Evolutionary conservation across 2,329 filamentous ascomycete species (phyloP).

Genomic region (Fusarium incarnatum): DNA sequence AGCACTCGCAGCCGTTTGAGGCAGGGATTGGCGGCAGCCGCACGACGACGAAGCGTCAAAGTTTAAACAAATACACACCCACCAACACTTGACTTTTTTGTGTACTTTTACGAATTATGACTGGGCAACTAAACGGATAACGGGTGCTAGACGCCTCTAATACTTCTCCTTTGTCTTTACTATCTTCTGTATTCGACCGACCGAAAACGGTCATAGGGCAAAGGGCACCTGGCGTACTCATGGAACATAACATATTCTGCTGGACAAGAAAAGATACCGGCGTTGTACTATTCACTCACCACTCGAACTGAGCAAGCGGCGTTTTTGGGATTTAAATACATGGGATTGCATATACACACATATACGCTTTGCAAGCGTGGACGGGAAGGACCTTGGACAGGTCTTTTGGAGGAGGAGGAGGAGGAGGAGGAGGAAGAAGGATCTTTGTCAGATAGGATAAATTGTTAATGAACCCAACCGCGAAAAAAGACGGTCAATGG

Average conservation of each 20-base stretch:
- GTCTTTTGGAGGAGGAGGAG: conserved; percentile 23
- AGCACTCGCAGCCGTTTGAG: conserved; percentile 43
- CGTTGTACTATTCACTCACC: conserved; percentile 39
- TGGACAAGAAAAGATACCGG: conserved; percentile 36
- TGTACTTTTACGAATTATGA: conserved; percentile 43
- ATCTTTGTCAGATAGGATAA: conserved; percentile 34
- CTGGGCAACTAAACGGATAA: conserved; percentile 33
- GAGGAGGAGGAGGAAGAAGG: background rate
- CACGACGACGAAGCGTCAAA: conserved; percentile 57
- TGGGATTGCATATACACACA: conserved; percentile 25
- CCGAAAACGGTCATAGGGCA: conserved; percentile 24
- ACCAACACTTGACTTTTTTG: conserved; percentile 25
- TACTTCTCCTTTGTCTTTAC: conserved; percentile 31
- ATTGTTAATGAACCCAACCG: conserved; percentile 42
- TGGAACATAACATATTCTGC: conserved; percentile 36
- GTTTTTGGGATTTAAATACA: conserved; percentile 33
- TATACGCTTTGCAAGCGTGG: conserved; percentile 37
- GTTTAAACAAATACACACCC: conserved; percentile 39
- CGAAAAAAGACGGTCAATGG: conserved; percentile 26
- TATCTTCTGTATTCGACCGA: conserved; percentile 35
- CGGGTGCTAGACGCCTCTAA: conserved; percentile 39
- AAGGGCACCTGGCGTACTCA: conserved; percentile 30
- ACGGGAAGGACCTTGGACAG: conserved; percentile 37
- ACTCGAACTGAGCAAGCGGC: conserved; percentile 36
- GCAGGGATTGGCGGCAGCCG: conserved; percentile 41